A percentile compares a stretch with the other conserved stretches of the same genome.
Conservation (phyloP, 2,329 filamentous ascomycete genomes). For the Colletotrichum sp. region DNA sequence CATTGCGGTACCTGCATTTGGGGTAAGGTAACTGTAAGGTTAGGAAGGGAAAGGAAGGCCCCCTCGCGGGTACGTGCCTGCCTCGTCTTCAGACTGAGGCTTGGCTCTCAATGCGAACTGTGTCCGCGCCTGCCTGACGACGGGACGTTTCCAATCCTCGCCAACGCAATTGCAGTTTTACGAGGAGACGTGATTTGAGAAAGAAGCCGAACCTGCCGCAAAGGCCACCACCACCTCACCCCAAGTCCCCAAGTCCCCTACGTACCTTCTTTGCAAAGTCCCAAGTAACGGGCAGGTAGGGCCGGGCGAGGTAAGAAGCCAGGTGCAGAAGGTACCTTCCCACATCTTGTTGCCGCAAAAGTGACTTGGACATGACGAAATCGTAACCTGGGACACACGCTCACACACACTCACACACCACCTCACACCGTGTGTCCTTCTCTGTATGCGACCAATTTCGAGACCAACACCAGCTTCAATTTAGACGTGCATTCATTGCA, state of each 20-base stretch:
- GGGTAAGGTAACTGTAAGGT: neutral
- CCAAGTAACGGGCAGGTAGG: neutral
- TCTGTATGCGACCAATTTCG: neutral
- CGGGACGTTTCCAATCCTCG: neutral
- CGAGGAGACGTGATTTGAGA: neutral
- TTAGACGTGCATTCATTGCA: conserved; percentile 5
- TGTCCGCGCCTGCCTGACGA: neutral
- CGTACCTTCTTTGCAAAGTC: neutral
- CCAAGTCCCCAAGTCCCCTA: neutral
- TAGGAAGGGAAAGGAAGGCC: neutral
- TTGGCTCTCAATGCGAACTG: conserved; percentile 11
- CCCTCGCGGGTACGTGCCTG: neutral
- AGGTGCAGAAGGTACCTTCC: neutral
- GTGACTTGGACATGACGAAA: neutral
- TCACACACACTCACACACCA: neutral
- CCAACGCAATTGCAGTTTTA: neutral
- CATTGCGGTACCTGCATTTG: neutral
- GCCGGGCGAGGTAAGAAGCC: neutral
- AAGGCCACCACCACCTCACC: neutral
- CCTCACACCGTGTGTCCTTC: neutral
- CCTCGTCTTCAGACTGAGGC: neutral
- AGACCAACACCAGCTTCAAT: neutral
- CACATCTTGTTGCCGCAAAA: neutral
- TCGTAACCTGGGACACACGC: neutral
- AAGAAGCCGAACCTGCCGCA: neutral